A percentile compares a stretch with the other conserved stretches of the same genome.
Evolutionary conservation across 345 rosid genomes (phyloP).

Genomic region (Lepidium didymum): DNA sequence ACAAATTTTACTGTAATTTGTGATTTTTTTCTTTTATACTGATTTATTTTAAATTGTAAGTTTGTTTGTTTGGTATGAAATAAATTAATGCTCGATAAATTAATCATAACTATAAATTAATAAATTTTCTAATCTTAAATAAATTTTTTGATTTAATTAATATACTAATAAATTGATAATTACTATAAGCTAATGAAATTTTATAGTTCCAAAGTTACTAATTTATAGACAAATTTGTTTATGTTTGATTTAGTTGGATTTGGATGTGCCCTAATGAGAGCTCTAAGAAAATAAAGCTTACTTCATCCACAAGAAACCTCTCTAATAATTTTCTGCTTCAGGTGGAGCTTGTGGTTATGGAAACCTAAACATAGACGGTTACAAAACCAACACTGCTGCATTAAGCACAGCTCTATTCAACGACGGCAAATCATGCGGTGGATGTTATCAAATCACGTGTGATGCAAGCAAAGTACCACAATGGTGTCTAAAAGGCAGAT

Average conservation of each 20-base stretch:
- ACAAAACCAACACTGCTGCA: slow-evolving; percentile 60
- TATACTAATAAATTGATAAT: too few species aligned
- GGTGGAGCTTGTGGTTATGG: slow-evolving; percentile 89
- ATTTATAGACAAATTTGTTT: too few species aligned
- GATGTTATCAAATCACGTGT: slow-evolving; percentile 51
- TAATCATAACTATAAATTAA: too few species aligned
- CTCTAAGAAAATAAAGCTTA: neutral
- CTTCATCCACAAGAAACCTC: slow-evolving; percentile 8
- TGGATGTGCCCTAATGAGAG: neutral
- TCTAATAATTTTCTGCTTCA: neutral
- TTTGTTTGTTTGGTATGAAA: too few species aligned
- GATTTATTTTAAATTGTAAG: too few species aligned
- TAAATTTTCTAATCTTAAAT: too few species aligned
- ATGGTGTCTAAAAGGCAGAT: slow-evolving; percentile 62
- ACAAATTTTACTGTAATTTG: too few species aligned
- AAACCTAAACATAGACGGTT: slow-evolving; percentile 46
- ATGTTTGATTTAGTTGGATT: neutral
- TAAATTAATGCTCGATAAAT: too few species aligned
- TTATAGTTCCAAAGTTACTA: too few species aligned
- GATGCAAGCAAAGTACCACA: slow-evolving; percentile 42
- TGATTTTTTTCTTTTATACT: too few species aligned
- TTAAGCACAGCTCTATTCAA: slow-evolving; percentile 63
- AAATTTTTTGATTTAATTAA: too few species aligned
- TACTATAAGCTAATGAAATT: too few species aligned
- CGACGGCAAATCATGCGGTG: slow-evolving; percentile 67